These are phyloP conservation scores for Daldinia concentrica DNA, from an alignment of 495 filamentous ascomycete species.

Conservation along the genomic window DNA sequence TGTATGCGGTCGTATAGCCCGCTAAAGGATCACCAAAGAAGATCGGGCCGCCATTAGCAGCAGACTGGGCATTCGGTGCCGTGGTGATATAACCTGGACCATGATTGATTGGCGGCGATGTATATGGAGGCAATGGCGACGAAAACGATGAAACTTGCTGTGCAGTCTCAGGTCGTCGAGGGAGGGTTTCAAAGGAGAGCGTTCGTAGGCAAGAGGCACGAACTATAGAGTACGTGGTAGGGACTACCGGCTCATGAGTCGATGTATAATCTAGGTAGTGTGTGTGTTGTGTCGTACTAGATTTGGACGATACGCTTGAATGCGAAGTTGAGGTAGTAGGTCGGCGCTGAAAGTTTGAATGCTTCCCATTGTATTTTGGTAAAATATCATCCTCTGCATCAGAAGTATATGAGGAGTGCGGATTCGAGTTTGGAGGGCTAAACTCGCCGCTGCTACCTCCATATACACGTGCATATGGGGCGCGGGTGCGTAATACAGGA, in stretches of 20 bases:
- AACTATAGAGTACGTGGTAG: slow-evolving; percentile 81
- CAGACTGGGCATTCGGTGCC: slow-evolving; percentile 48
- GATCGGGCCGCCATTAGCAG: slow-evolving; percentile 71
- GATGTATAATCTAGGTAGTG: slow-evolving; percentile 90
- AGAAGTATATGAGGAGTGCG: slow-evolving; percentile 55
- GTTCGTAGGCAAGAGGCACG: slow-evolving; percentile 87
- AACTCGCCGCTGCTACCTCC: slow-evolving; percentile 48
- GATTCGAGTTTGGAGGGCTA: slow-evolving; percentile 53
- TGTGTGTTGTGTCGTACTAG: slow-evolving; percentile 70
- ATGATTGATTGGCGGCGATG: slow-evolving; percentile 48
- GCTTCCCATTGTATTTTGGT: slow-evolving; percentile 17
- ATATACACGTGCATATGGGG: slow-evolving; percentile 60
- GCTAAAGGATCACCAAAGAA: slow-evolving; percentile 84
- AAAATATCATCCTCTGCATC: slow-evolving; percentile 56
- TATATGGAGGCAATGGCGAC: slow-evolving; percentile 39
- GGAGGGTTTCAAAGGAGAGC: slow-evolving; percentile 84
- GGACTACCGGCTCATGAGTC: slow-evolving; percentile 78
- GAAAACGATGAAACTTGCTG: slow-evolving; percentile 29
- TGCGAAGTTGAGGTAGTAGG: slow-evolving; percentile 50
- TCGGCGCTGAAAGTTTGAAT: slow-evolving; percentile 30
- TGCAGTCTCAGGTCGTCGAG: slow-evolving; percentile 63
- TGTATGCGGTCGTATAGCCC: slow-evolving; percentile 91
- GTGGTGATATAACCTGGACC: slow-evolving; percentile 46
- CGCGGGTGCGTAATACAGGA: slow-evolving; percentile 58
- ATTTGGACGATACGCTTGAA: slow-evolving; percentile 57